phyloP scores from a whole-genome alignment of 805 yeast species.

The Jamesozyma hellenica region DNA sequence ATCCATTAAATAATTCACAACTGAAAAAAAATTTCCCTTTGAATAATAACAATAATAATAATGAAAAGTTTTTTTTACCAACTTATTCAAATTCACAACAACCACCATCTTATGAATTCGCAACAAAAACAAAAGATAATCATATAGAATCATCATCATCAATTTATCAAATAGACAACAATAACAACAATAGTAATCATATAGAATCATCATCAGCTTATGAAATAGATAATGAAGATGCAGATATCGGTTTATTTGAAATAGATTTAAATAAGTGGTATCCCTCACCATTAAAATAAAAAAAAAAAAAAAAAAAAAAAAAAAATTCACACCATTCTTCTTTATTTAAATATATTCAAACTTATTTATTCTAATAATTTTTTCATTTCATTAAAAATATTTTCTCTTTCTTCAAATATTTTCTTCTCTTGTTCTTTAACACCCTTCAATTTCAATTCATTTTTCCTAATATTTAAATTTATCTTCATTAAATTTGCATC shows the following conservation, averaged over 20 bases:
- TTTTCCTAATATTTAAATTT: conserved; percentile 5
- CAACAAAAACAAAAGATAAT: too few species aligned
- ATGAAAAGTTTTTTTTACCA: too few species aligned
- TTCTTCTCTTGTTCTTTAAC: conserved; percentile 2
- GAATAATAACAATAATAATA: too few species aligned
- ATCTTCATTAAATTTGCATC: conserved; percentile 3
- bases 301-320: not conserved
- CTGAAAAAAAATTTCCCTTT: too few species aligned
- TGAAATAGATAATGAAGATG: not conserved
- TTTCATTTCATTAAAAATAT: not conserved
- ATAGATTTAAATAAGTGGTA: conserved; percentile 20
- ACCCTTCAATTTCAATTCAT: conserved; percentile 5
- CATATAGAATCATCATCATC: too few species aligned
- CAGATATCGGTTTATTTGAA: conserved; percentile 28
- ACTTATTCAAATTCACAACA: too few species aligned
- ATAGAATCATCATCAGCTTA: too few species aligned
- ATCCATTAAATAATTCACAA: too few species aligned
- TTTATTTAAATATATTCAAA: too few species aligned
- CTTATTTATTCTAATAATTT: not conserved
- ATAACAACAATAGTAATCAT: too few species aligned
- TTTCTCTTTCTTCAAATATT: not conserved
- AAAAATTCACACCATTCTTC: too few species aligned
- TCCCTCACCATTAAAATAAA: conserved; percentile 11
- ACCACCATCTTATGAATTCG: too few species aligned
- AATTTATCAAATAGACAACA: not conserved